These are phyloP conservation scores for Fusarium subtropicale DNA, from an alignment of 2,329 filamentous ascomycete genomes.

Conservation along the genomic window DNA sequence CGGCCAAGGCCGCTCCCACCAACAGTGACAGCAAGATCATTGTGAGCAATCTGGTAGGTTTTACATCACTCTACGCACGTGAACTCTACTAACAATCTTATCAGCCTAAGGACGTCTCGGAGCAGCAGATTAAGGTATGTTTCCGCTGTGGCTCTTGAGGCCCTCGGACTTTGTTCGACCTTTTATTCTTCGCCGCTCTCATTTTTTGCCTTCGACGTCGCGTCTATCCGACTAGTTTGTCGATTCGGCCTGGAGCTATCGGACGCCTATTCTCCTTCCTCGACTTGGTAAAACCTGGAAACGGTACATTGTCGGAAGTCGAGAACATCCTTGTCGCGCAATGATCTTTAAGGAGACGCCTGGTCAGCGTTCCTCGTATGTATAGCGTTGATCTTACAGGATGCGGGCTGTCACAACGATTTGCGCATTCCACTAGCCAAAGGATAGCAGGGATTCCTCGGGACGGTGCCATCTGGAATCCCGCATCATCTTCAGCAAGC, in stretches of 20 bases:
- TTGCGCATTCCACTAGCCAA: slow-evolving; percentile 34
- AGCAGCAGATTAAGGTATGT: slow-evolving; percentile 99
- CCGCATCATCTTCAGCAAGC: slow-evolving; percentile 56
- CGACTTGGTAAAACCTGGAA: slow-evolving; percentile 47
- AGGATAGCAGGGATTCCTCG: slow-evolving; percentile 44
- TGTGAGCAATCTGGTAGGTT: slow-evolving; percentile 95
- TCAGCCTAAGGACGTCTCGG: slow-evolving; percentile 94
- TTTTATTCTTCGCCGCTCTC: slow-evolving; percentile 56
- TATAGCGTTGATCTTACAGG: slow-evolving; percentile 45
- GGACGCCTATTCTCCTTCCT: slow-evolving; percentile 50
- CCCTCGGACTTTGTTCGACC: slow-evolving; percentile 79
- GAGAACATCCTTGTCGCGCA: slow-evolving; percentile 68
- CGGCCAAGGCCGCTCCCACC: slow-evolving; percentile 71
- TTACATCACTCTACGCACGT: not conserved
- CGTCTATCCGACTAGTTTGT: slow-evolving; percentile 39
- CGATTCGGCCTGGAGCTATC: slow-evolving; percentile 45
- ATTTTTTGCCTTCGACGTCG: slow-evolving; percentile 50
- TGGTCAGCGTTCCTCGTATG: slow-evolving; percentile 62
- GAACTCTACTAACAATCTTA: slow-evolving; percentile 59
- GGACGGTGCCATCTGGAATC: slow-evolving; percentile 45
- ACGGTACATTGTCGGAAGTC: slow-evolving; percentile 61
- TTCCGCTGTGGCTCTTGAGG: slow-evolving; percentile 79
- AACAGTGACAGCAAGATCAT: slow-evolving; percentile 93
- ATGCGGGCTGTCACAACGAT: slow-evolving; percentile 42
- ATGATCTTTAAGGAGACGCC: slow-evolving; percentile 58